phyloP scores from a whole-genome alignment of 768 basidiomycete genomes.

The Boletus insuetus region DNA sequence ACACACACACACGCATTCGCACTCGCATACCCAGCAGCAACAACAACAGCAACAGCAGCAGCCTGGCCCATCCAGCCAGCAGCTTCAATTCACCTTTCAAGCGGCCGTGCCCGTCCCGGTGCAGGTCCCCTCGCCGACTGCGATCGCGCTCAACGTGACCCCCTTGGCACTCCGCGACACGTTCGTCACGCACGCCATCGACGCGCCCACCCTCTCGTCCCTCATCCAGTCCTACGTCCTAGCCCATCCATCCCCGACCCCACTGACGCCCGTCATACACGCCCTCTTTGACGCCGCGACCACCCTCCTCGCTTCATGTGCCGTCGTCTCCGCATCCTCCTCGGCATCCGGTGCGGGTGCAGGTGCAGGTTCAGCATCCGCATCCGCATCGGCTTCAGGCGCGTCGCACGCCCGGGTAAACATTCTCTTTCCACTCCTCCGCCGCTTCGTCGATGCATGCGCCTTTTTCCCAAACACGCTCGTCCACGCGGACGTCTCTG shows the following conservation, averaged over 20 bases:
- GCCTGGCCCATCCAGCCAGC: conserved; percentile 32
- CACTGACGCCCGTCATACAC: conserved; percentile 48
- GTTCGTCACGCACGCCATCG: conserved; percentile 37
- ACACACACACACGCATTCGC: neutral
- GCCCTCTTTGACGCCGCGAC: conserved; percentile 54
- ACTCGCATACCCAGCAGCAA: conserved; percentile 1
- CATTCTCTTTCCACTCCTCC: conserved; percentile 28
- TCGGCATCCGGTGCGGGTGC: conserved; percentile 35
- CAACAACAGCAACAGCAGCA: conserved; percentile 11
- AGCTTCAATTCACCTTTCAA: conserved; percentile 46
- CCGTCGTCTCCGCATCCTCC: conserved; percentile 32
- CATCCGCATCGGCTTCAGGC: conserved; percentile 8
- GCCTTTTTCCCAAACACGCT: conserved; percentile 47
- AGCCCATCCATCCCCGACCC: conserved; percentile 47
- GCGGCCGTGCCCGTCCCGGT: conserved; percentile 44
- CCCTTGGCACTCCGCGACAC: conserved; percentile 31
- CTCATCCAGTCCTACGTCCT: conserved; percentile 52
- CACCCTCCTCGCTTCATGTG: conserved; percentile 20
- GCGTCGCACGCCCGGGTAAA: conserved; percentile 7
- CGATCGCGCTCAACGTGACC: conserved; percentile 30
- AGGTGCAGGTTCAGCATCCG: conserved; percentile 5
- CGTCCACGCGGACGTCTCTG: conserved; percentile 53
- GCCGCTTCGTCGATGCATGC: conserved; percentile 52
- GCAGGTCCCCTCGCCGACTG: conserved; percentile 10
- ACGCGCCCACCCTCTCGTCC: conserved; percentile 47